Conservation (phyloP, 805 yeast species). For the Candida fluviatilis region DNA sequence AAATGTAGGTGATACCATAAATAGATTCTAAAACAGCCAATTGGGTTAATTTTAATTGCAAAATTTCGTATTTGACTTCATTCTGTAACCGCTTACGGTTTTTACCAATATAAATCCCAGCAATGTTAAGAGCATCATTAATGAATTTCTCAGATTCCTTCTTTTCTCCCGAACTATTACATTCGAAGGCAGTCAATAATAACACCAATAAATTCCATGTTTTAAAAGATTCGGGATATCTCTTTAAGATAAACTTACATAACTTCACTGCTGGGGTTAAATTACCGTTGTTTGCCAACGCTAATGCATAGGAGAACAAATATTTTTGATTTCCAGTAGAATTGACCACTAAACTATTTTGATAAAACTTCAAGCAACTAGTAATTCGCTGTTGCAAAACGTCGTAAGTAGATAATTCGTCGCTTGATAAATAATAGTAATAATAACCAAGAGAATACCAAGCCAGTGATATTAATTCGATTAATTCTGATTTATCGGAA, state of each 20-base stretch:
- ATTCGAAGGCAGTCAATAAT: conserved; percentile 59
- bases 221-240: conserved; percentile 52
- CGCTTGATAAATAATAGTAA: conserved; percentile 23
- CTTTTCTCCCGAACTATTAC: conserved; percentile 17
- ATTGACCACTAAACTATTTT: conserved; percentile 33
- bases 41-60: conserved; percentile 73
- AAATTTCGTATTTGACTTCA: conserved; percentile 43
- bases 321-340: conserved; percentile 26
- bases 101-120: conserved; percentile 27
- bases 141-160: conserved; percentile 55
- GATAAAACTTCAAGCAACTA: conserved; percentile 22
- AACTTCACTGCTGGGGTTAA: conserved; percentile 41
- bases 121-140: conserved; percentile 47
- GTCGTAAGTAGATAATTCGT: conserved; percentile 20
- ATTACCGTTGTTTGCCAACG: conserved; percentile 41
- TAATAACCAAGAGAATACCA: conserved; percentile 36
- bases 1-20: conserved; percentile 52
- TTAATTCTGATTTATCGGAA: conserved; percentile 22
- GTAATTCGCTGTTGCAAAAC: conserved; percentile 13
- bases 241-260: conserved; percentile 46
- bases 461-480: conserved; percentile 27
- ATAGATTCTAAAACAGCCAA: conserved; percentile 62
- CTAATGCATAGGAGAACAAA: conserved; percentile 44
- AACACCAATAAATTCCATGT: conserved; percentile 67
- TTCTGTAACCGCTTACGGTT: conserved; percentile 23